Percentiles rank a stretch among this genome's conserved stretches.
phyloP scores from a whole-genome alignment of 2,329 filamentous ascomycete species.

The Microdochium nivale region DNA sequence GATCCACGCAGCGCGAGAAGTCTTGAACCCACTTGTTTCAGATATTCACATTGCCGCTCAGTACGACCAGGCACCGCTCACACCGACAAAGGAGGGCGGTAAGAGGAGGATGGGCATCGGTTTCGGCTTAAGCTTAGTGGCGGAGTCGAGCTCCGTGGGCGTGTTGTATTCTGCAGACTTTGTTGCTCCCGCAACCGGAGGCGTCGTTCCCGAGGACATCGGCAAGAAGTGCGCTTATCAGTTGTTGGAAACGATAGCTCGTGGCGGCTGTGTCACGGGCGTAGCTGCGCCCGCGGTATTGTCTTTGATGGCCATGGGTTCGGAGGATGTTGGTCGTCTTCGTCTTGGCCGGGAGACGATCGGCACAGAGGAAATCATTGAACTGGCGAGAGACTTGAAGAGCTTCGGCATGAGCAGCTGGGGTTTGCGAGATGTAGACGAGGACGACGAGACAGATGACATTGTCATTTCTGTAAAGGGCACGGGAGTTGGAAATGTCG shows the following conservation, averaged over 20 bases:
- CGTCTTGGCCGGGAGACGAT: conserved; percentile 74
- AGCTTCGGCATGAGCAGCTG: conserved; percentile 87
- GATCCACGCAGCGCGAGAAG: conserved; percentile 81
- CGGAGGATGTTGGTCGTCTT: conserved; percentile 86
- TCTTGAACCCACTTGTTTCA: conserved; percentile 76
- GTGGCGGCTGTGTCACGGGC: conserved; percentile 72
- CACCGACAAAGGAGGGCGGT: conserved; percentile 29
- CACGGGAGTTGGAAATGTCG: conserved; percentile 87
- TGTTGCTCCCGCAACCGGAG: conserved; percentile 65
- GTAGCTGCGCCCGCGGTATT: conserved; percentile 68
- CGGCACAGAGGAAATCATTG: conserved; percentile 70
- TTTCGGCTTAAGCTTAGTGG: conserved; percentile 84
- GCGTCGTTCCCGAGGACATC: conserved; percentile 80
- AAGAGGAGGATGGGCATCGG: conserved; percentile 72
- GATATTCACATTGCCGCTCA: conserved; percentile 87
- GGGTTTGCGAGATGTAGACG: conserved; percentile 67
- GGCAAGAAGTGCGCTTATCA: conserved; percentile 84
- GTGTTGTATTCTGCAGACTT: conserved; percentile 85
- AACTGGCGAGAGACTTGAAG: conserved; percentile 73
- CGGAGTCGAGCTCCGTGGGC: conserved; percentile 76
- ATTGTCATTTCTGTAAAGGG: conserved; percentile 88
- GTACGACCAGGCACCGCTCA: conserved; percentile 59
- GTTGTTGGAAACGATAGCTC: conserved; percentile 71
- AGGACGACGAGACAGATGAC: conserved; percentile 58
- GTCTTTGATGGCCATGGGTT: conserved; percentile 94